A percentile compares a stretch with the other conserved stretches of the same genome.
phyloP scores from a whole-genome alignment of 768 basidiomycete genomes.

The Tulasnella sp. region DNA sequence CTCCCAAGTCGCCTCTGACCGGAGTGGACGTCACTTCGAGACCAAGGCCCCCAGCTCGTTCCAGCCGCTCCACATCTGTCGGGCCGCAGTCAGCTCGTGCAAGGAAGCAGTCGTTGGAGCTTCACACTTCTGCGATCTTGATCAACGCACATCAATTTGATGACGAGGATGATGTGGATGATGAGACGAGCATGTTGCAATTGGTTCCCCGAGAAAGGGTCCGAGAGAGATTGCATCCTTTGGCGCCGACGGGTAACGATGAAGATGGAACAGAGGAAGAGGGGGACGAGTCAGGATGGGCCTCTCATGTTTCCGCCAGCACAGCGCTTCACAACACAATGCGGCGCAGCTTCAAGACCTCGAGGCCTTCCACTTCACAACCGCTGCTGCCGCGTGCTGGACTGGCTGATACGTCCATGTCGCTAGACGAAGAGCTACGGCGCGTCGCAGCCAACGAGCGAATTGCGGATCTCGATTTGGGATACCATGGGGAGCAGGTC shows the following conservation, averaged over 20 bases:
- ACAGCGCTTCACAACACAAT: background rate
- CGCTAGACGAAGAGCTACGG: constrained; percentile 13
- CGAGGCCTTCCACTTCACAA: background rate
- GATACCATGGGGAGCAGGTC: background rate
- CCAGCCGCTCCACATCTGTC: background rate
- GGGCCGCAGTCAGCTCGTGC: no score
- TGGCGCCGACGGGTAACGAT: no score
- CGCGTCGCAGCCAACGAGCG: constrained; percentile 13
- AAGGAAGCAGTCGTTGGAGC: no score
- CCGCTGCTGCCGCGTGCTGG: background rate
- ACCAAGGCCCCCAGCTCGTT: background rate
- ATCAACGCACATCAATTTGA: no score
- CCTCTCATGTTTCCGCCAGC: no score
- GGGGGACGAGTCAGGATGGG: no score
- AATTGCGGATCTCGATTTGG: constrained; percentile 4
- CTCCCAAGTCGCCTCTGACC: background rate
- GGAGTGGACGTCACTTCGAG: background rate
- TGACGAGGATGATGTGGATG: no score
- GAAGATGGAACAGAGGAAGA: no score
- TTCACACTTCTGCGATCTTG: no score
- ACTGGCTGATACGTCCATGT: background rate
- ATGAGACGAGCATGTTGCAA: no score
- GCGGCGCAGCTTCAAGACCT: background rate
- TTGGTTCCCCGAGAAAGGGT: no score
- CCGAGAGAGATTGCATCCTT: no score